Conservation (phyloP, 495 filamentous ascomycete species). For the Antarctomyces pellizariae region DNA sequence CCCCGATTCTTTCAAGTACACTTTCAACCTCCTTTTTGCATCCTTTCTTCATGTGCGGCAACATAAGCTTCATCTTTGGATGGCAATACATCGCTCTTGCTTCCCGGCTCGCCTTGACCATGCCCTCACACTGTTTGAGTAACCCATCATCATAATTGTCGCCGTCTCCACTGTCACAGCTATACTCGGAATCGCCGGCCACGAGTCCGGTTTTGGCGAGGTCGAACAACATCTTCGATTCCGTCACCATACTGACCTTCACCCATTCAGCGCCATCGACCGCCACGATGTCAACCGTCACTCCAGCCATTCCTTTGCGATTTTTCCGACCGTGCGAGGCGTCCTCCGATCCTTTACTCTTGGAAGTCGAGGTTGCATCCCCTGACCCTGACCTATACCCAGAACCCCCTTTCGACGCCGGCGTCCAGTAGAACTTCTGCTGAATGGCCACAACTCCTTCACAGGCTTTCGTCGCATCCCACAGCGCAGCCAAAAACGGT, state of each 20-base stretch:
- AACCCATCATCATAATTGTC: constrained; percentile 18
- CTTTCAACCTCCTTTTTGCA: constrained; percentile 27
- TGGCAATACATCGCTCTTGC: constrained; percentile 31
- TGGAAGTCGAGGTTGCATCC: too few species aligned
- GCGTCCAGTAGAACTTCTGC: constrained; percentile 30
- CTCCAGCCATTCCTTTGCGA: constrained; percentile 10
- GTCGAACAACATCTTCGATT: constrained; percentile 31
- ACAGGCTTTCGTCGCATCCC: constrained; percentile 24
- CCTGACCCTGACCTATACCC: too few species aligned
- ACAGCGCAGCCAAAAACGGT: constrained; percentile 30
- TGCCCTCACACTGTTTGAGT: constrained; percentile 30
- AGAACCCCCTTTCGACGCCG: neutral
- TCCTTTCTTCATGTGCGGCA: constrained; percentile 29
- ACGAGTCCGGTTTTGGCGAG: constrained; percentile 35
- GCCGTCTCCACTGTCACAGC: constrained; percentile 2
- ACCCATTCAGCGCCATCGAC: constrained; percentile 28
- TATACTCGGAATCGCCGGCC: constrained; percentile 2
- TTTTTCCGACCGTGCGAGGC: constrained; percentile 1
- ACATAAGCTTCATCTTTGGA: constrained; percentile 34
- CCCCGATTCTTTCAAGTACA: constrained; percentile 30
- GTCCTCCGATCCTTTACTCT: too few species aligned
- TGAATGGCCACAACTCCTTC: constrained; percentile 25
- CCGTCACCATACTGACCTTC: constrained; percentile 34
- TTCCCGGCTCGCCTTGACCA: constrained; percentile 26
- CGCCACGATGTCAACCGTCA: constrained; percentile 26